phyloP scores from a whole-genome alignment of 176 grass and related monocot genomes.

The Ensete ventricosum region DNA sequence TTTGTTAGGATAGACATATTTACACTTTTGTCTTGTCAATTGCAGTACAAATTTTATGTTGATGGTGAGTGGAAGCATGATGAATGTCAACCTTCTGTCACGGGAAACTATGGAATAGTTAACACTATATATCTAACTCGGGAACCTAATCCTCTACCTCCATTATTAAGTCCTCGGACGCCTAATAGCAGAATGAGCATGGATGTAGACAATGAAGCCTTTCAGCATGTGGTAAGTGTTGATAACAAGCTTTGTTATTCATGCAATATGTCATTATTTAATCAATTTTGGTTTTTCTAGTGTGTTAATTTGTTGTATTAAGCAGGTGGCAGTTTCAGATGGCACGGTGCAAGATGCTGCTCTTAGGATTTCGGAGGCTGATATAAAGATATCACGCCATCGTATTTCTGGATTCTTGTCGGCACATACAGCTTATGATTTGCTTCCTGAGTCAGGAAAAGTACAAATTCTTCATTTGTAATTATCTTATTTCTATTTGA shows the following conservation, averaged over 20 bases:
- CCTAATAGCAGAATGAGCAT: constrained; percentile 45
- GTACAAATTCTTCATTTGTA: constrained; percentile 28
- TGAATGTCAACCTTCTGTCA: constrained; percentile 52
- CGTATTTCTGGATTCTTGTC: constrained; percentile 61
- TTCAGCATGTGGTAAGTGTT: constrained; percentile 46
- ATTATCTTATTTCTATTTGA: not conserved
- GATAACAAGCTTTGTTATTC: constrained; percentile 4
- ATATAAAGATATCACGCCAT: constrained; percentile 54
- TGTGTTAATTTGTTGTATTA: not conserved
- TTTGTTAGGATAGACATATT: not conserved
- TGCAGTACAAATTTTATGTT: constrained; percentile 95
- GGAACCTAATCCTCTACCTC: constrained; percentile 41
- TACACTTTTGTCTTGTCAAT: constrained; percentile 14
- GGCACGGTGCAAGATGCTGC: constrained; percentile 29
- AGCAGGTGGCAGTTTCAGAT: constrained; percentile 38
- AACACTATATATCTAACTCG: constrained; percentile 60
- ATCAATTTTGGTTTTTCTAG: too few relatives aligned
- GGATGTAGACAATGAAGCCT: constrained; percentile 79
- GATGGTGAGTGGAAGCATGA: constrained; percentile 91
- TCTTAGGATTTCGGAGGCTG: constrained; percentile 60
- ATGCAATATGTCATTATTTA: not conserved
- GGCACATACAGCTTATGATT: constrained; percentile 68
- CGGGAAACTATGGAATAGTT: constrained; percentile 59
- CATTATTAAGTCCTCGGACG: constrained; percentile 43
- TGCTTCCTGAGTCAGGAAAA: constrained; percentile 91